Evolutionary conservation across 768 basidiomycete species (phyloP), one percentile per base, ranked within the genome.

Genomic region (Leccinum rimulosum): DNA sequence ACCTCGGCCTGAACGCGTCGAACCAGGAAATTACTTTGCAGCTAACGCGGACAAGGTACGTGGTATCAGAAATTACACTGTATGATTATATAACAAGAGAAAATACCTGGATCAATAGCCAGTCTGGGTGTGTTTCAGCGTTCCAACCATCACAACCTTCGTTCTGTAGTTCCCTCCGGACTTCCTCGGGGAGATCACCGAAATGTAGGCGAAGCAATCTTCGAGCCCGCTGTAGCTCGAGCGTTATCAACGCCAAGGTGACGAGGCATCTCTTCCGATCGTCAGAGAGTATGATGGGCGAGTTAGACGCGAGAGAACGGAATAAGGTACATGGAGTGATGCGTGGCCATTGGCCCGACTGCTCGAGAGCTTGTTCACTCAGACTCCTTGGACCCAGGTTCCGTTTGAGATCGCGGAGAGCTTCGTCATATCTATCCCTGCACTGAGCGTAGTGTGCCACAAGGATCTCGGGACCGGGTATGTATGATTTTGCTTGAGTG

Each of bases 31-130:
- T 65, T 50, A 50, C 74, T 61, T 7, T 64, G 60, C 6, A 73
- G 66, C 56, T 75, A 28, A 77, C 61, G 48, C 10, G 51, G 17
- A 49, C n/a, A 19, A 59, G 40, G 22, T 70, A 12, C 33, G 14
- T 14, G 5, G n/a, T 6, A 8, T 51, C 14, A 60, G 61, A 14
- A 40, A 53, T 4, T 5, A 28, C 17, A 12, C 25, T 15, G 1
- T 25, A 27, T 5, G 14, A 28, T 50, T 6, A 17, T 33, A 33
- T 33, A 12, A 55, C 15, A 2, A 11, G 4, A 45, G n/a, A 52
- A 33, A 33, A 25, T 27, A 80, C 77, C 71, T 82, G 81, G n/a
- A 82, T 71, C 11, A 82, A 61, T 0, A 80, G 61, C 80, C 79
- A 82, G 50, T 79, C 79, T 2, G 66, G 50, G 25, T 65, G 52